phyloP scores from a whole-genome alignment of 2,329 filamentous ascomycete species.

The Trichophyton simii region DNA sequence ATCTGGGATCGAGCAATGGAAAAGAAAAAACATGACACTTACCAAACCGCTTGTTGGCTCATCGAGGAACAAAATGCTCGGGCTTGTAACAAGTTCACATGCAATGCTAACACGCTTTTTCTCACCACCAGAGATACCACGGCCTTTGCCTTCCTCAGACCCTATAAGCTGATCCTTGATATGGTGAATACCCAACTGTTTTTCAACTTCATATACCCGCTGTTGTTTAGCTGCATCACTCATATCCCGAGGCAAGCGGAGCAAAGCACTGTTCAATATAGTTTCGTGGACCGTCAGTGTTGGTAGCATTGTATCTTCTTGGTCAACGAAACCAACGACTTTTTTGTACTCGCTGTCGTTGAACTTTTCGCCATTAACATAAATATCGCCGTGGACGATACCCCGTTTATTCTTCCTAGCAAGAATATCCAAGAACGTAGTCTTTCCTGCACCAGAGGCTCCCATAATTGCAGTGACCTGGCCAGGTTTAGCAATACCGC shows the following conservation, averaged over 20 bases:
- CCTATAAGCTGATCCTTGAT: conserved; percentile 93
- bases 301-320: conserved; percentile 92
- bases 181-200: conserved; percentile 84
- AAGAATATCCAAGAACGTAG: conserved; percentile 89
- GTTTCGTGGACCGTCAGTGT: conserved; percentile 97
- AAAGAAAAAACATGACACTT: conserved; percentile 45
- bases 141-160: conserved; percentile 84
- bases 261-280: conserved; percentile 81
- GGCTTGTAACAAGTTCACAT: conserved; percentile 93
- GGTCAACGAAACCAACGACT: conserved; percentile 92
- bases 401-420: conserved; percentile 96
- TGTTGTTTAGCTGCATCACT: conserved; percentile 76
- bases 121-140: conserved; percentile 93
- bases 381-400: conserved; percentile 64
- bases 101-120: conserved; percentile 94
- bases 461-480: conserved; percentile 97
- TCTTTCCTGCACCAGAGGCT: conserved; percentile 93
- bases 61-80: conserved; percentile 91
- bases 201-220: conserved; percentile 82
- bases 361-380: conserved; percentile 86
- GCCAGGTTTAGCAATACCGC: conserved; percentile 83
- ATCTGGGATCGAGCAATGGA: conserved; percentile 62
- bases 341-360: conserved; percentile 73
- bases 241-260: conserved; percentile 90
- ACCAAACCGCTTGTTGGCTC: conserved; percentile 89